phyloP scores from a whole-genome alignment of 2,329 filamentous ascomycete genomes.

The Diaporthe humulicola region DNA sequence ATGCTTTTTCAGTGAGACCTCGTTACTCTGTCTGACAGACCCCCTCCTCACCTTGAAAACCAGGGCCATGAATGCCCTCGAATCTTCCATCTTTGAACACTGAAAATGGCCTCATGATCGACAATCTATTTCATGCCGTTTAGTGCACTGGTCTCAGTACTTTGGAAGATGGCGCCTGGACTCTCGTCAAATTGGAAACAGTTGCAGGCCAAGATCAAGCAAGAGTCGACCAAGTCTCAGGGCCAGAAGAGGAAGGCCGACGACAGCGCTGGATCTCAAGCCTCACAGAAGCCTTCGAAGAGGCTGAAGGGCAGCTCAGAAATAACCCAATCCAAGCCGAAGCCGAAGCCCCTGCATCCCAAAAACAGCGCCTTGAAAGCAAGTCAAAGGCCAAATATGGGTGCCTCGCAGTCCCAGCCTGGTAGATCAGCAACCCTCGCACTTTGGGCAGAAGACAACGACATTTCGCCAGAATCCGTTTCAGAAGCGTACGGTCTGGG shows the following conservation, averaged over 20 bases:
- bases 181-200: slow-evolving; percentile 84
- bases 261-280: slow-evolving; percentile 45
- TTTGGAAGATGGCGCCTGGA: slow-evolving; percentile 56
- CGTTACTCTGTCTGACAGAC: neutral
- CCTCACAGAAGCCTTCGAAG: slow-evolving; percentile 44
- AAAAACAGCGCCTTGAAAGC: slow-evolving; percentile 40
- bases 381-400: slow-evolving; percentile 60
- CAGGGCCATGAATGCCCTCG: neutral
- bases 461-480: slow-evolving; percentile 71
- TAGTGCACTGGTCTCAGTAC: neutral
- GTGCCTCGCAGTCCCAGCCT: slow-evolving; percentile 62
- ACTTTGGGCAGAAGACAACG: slow-evolving; percentile 72
- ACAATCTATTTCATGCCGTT: slow-evolving; percentile 23
- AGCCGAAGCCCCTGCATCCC: slow-evolving; percentile 36
- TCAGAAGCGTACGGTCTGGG: slow-evolving; percentile 73
- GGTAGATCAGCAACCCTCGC: slow-evolving; percentile 67
- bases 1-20: slow-evolving; percentile 2
- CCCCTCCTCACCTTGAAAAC: neutral
- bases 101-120: neutral
- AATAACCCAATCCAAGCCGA: slow-evolving; percentile 28
- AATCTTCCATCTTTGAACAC: neutral
- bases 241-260: slow-evolving; percentile 59
- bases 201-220: slow-evolving; percentile 74
- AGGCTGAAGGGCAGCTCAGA: slow-evolving; percentile 46
- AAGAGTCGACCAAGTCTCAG: slow-evolving; percentile 55